A percentile compares a stretch with the other conserved stretches of the same genome.
Evolutionary conservation across 495 filamentous ascomycete species (phyloP).

Genomic region (Daldinia childiae): DNA sequence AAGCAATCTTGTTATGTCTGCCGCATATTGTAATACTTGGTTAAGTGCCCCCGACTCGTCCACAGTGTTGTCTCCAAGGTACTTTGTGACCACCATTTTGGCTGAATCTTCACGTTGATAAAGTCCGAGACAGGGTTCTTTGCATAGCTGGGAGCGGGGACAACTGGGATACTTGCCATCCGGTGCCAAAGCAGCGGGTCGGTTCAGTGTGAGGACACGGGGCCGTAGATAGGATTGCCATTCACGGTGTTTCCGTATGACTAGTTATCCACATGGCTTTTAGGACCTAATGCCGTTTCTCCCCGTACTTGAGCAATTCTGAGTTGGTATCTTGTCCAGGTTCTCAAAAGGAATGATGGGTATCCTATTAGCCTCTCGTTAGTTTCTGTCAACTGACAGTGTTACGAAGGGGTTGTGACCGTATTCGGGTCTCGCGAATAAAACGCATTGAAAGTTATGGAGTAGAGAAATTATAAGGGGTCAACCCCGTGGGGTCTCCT

Average conservation of each 20-base stretch:
- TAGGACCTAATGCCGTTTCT: conserved; percentile 37
- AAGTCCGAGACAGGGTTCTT: conserved; percentile 48
- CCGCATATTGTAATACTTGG: conserved; percentile 50
- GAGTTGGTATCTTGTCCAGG: conserved; percentile 48
- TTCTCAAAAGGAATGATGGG: conserved; percentile 57
- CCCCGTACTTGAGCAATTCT: conserved; percentile 46
- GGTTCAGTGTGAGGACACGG: conserved; percentile 49
- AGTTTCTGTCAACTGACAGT: not conserved
- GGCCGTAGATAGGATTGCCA: conserved; percentile 67
- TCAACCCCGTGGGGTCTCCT: not conserved
- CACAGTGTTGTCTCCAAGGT: conserved; percentile 47
- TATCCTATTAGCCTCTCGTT: conserved; percentile 28
- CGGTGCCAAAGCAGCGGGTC: conserved; percentile 46
- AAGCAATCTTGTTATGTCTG: conserved; percentile 52
- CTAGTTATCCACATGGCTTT: conserved; percentile 45
- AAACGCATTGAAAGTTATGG: not conserved
- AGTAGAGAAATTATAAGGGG: conserved; percentile 1
- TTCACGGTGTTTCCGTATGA: conserved; percentile 66
- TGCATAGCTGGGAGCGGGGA: conserved; percentile 53
- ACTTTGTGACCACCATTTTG: conserved; percentile 54
- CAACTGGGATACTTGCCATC: conserved; percentile 47
- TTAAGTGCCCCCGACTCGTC: conserved; percentile 55
- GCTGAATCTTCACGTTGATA: conserved; percentile 54
- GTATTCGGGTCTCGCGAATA: not conserved
- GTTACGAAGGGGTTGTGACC: not conserved